Percentiles rank a stretch among this genome's conserved stretches.
phyloP scores from a whole-genome alignment of 1,139 yeast genomes.

The Nakaseomyces delphensis region DNA sequence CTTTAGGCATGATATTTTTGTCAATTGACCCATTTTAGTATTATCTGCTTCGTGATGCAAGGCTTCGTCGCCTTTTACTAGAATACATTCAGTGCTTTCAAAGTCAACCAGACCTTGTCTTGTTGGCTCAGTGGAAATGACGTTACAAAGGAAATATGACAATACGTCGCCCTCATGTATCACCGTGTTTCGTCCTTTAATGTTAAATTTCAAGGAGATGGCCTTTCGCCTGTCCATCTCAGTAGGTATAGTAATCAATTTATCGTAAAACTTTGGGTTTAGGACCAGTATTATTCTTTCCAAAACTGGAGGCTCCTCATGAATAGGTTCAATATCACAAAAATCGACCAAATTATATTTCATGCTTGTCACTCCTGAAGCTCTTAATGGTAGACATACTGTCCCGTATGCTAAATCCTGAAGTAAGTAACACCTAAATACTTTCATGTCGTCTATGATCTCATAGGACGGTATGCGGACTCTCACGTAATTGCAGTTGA shows the following conservation, averaged over 20 bases:
- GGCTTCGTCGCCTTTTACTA: conserved; percentile 14
- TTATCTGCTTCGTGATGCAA: no score
- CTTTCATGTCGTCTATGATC: background rate
- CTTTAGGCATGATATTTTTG: conserved; percentile 6
- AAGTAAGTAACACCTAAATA: background rate
- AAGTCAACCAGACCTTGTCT: conserved; percentile 20
- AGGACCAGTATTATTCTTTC: conserved; percentile 16
- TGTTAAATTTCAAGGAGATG: conserved; percentile 17
- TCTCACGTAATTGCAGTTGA: background rate
- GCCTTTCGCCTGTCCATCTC: conserved; percentile 17
- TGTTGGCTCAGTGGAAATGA: conserved; percentile 17
- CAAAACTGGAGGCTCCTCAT: conserved; percentile 13
- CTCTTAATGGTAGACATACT: conserved; percentile 11
- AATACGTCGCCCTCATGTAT: conserved; percentile 15
- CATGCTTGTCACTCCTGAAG: conserved; percentile 12
- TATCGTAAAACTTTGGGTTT: conserved; percentile 18
- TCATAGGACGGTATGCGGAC: background rate
- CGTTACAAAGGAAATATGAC: conserved; percentile 16
- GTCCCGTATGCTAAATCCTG: background rate
- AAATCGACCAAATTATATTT: conserved; percentile 3
- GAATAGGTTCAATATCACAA: conserved; percentile 13
- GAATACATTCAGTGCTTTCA: conserved; percentile 17
- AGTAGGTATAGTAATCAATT: conserved; percentile 13
- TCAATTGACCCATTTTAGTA: background rate
- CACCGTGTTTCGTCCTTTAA: conserved; percentile 15